These are phyloP conservation scores for Kurtzmaniella quercitrusa DNA, from an alignment of 1,139 yeast genomes.

Conservation along the genomic window DNA sequence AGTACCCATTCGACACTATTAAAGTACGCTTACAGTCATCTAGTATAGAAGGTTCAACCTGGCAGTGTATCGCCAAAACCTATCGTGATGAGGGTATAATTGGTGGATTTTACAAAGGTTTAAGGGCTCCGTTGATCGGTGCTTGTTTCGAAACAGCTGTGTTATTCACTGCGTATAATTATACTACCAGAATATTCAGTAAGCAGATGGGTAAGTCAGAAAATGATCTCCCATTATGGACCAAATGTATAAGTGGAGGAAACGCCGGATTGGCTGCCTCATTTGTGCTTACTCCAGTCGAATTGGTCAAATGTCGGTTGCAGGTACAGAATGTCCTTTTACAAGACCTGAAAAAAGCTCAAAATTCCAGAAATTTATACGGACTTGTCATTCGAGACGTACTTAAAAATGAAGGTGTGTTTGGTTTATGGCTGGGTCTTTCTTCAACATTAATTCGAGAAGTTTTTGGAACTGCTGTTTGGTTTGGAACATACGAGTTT, in stretches of 20 bases:
- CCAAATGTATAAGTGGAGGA: slow-evolving; percentile 64
- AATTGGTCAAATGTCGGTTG: slow-evolving; percentile 78
- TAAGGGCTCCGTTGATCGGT: slow-evolving; percentile 78
- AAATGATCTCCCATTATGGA: slow-evolving; percentile 31
- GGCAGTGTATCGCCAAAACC: slow-evolving; percentile 59
- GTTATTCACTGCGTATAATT: slow-evolving; percentile 58
- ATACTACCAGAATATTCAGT: slow-evolving; percentile 14
- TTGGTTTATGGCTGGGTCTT: slow-evolving; percentile 76
- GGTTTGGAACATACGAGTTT: slow-evolving; percentile 88
- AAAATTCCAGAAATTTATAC: slow-evolving; percentile 11
- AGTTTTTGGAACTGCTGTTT: slow-evolving; percentile 84
- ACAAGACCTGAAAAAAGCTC: not conserved
- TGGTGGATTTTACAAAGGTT: slow-evolving; percentile 53
- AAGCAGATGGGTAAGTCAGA: slow-evolving; percentile 13
- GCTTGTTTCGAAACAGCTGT: slow-evolving; percentile 85
- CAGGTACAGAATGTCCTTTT: slow-evolving; percentile 48
- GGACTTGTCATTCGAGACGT: slow-evolving; percentile 40
- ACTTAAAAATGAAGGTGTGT: slow-evolving; percentile 48
- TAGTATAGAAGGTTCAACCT: slow-evolving; percentile 36
- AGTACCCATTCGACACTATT: slow-evolving; percentile 89
- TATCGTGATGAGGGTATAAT: slow-evolving; percentile 61
- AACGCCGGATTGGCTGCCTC: slow-evolving; percentile 82
- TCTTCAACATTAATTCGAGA: slow-evolving; percentile 81
- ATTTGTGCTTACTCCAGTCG: slow-evolving; percentile 84
- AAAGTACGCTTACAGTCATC: slow-evolving; percentile 81